Percentiles rank a stretch among this genome's conserved stretches.
Evolutionary conservation across 257 asterid species (phyloP).

Genomic region (Gynochthodes officinalis): DNA sequence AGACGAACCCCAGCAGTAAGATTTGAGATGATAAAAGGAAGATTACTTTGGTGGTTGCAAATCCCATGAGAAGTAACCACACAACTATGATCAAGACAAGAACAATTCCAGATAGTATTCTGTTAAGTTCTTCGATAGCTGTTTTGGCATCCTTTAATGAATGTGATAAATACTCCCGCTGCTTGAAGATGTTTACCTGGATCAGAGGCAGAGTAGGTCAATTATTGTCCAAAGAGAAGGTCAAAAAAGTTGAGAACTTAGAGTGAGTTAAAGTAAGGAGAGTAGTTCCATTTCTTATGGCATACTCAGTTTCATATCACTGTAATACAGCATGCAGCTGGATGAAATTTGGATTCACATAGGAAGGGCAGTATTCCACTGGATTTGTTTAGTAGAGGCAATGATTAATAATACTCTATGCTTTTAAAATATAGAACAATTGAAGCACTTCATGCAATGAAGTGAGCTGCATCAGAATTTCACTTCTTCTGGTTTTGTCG

Average conservation of each 20-base stretch:
- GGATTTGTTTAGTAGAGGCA: not conserved
- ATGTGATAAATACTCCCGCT: slow-evolving; percentile 24
- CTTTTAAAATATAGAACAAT: not conserved
- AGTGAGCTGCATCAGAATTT: too few species aligned
- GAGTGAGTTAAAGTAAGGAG: too few species aligned
- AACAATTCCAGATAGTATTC: slow-evolving; percentile 15
- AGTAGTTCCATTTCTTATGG: too few species aligned
- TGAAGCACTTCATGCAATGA: too few species aligned
- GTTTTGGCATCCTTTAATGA: slow-evolving; percentile 27
- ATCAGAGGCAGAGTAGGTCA: not conserved
- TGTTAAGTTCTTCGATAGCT: slow-evolving; percentile 32
- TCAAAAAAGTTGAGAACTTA: not conserved
- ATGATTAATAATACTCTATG: not conserved
- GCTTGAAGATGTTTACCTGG: slow-evolving; percentile 21
- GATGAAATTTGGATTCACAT: not conserved
- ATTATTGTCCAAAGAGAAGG: not conserved
- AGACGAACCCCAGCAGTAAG: slow-evolving; percentile 17
- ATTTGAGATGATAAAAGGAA: slow-evolving; percentile 22
- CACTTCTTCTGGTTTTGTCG: too few species aligned
- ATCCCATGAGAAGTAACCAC: slow-evolving; percentile 26
- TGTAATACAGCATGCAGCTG: not conserved
- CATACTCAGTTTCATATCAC: too few species aligned
- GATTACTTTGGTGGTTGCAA: slow-evolving; percentile 27
- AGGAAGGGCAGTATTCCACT: not conserved
- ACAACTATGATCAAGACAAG: slow-evolving; percentile 14